These are phyloP conservation scores for Lactuca sativa DNA, from an alignment of 129 eudicot species.

Conservation along the genomic window DNA sequence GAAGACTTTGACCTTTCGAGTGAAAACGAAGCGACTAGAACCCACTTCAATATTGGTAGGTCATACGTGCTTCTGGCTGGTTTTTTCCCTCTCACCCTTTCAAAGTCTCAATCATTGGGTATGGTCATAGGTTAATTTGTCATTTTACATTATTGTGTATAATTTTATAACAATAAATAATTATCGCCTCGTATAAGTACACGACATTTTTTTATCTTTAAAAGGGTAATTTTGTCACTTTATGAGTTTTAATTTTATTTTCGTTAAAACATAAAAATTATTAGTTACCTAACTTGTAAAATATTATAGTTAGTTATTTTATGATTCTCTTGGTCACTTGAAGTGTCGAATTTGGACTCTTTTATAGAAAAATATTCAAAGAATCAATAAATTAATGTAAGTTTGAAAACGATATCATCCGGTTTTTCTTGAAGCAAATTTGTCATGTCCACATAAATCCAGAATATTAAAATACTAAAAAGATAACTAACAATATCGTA, in stretches of 20 bases:
- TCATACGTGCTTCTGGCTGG: slow-evolving; percentile 15
- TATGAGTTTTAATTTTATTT: neutral
- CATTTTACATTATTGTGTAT: neutral
- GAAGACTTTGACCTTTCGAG: slow-evolving; percentile 23
- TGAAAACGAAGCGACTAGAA: slow-evolving; percentile 24
- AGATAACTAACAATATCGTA: neutral
- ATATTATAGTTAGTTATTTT: neutral
- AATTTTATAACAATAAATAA: neutral
- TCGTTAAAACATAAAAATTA: too few species aligned
- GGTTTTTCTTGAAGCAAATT: neutral
- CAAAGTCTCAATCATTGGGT: slow-evolving; percentile 12
- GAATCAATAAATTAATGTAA: slow-evolving; percentile 1
- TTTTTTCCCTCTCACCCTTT: neutral
- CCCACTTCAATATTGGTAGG: slow-evolving; percentile 29
- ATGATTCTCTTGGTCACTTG: slow-evolving; percentile 16
- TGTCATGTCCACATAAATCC: slow-evolving; percentile 5
- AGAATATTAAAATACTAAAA: slow-evolving; percentile 2
- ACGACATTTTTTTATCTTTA: neutral
- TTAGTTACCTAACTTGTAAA: too few species aligned
- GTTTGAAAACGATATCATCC: slow-evolving; percentile 17
- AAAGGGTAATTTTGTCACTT: slow-evolving; percentile 4
- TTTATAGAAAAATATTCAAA: neutral
- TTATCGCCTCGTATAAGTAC: neutral
- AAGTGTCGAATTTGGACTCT: slow-evolving; percentile 38
- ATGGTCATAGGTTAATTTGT: neutral